A percentile compares a stretch with the other conserved stretches of the same genome.
Evolutionary conservation across 345 rosid genomes (phyloP).

Genomic region (Aegle marmelos): DNA sequence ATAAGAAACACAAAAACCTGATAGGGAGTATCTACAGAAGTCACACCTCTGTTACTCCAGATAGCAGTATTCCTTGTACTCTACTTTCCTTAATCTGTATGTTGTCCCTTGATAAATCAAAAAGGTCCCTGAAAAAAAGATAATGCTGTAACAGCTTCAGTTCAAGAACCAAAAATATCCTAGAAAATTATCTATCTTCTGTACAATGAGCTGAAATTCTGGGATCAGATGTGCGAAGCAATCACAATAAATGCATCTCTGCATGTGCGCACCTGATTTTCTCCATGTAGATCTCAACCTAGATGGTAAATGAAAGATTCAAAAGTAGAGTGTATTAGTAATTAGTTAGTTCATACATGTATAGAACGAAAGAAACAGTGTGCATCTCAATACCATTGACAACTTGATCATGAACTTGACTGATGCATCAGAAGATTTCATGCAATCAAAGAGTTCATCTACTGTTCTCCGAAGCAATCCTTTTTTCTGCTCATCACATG

Average conservation of each 20-base stretch:
- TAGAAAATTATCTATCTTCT: not conserved
- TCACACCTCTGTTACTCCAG: constrained; percentile 72
- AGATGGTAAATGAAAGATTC: constrained; percentile 11
- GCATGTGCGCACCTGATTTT: constrained; percentile 59
- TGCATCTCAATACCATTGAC: constrained; percentile 61
- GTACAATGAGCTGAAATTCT: not conserved
- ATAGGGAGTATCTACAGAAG: too few species aligned
- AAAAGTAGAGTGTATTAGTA: not conserved
- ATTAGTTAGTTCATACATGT: not conserved
- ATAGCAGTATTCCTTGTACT: constrained; percentile 58
- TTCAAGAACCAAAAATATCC: not conserved
- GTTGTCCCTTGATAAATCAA: constrained; percentile 78
- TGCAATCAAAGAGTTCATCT: constrained; percentile 58
- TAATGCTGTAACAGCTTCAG: not conserved
- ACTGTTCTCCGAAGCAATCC: constrained; percentile 77
- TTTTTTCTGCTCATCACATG: constrained; percentile 51
- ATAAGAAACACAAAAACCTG: too few species aligned
- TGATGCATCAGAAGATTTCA: constrained; percentile 42
- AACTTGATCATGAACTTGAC: constrained; percentile 52
- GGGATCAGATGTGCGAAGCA: not conserved
- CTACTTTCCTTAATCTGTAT: constrained; percentile 80
- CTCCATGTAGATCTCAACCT: constrained; percentile 98
- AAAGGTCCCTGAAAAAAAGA: constrained; percentile 58
- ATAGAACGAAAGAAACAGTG: not conserved
- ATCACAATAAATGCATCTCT: not conserved